Base-by-base conservation (phyloP, 202 grass and related monocot genomes). In the Digitaria exilis region DNA sequence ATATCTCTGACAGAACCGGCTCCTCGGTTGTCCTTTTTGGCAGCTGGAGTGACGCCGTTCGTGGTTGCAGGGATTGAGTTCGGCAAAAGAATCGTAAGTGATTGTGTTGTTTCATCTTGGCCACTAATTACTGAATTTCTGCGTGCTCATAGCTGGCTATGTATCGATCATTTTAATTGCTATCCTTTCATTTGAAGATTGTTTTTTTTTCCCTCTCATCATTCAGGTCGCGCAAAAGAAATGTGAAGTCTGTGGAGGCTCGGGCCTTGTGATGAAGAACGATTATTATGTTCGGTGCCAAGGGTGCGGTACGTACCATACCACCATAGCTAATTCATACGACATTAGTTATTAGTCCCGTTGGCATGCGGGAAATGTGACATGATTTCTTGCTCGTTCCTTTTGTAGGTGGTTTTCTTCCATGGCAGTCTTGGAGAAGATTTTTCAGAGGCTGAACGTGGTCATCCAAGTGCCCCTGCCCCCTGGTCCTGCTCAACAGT, bases 381-480 rank as follows among this genome's bases (percentile, higher is more conserved):
- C 21, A 19, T 1, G 8, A 2, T 29, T 43, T 24, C 7, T 18
- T 85, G 8, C 43, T 22, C 72, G 46, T 15, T 77, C 75, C 43
- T 35, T 77, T 84, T 15, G 6, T 54, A 97, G 91, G 91, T 81
- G 96, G 96, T 24, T 98, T 98, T 85, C 92, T 98, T 69, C 96
- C 96, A 52, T 98, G 96, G 92, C 90, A 95, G 32, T 98, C 92
- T 5, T 95, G 92, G 92, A 95, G 87, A 83, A 98, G 89, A 55
- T 98, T 98, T 75, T 95, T 98, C 75, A 88, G 75, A 11, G 96
- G 92, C 57, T 98, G 80, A 88, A 35, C 32, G 71, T 65, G 50
- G 25, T 25, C 26, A 39, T 46, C n/a, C 31, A 11, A 19, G 50
- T 29, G 6, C 51, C 43, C 10, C 44, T 1, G 32, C n/a, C n/a